Evolutionary conservation across 2,329 filamentous ascomycete genomes (phyloP), one percentile per base, ranked within the genome.

Genomic region (Kalaharituber pfeilii): DNA sequence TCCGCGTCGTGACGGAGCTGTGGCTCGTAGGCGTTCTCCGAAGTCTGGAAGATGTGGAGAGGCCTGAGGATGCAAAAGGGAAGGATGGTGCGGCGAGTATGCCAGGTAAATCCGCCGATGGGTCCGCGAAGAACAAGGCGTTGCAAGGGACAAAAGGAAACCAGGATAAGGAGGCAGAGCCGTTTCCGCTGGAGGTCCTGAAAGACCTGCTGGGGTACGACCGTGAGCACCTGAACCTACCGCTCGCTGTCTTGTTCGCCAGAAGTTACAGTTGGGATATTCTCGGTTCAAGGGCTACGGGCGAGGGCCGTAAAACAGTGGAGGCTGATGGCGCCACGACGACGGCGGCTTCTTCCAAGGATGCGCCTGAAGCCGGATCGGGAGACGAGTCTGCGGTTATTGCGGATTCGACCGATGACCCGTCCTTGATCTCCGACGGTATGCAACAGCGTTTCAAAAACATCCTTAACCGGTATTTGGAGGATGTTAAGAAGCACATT

Each of bases 241-340:
- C 91, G 1, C 72, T 98, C 45, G 82, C 95, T 5, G 89, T 95
- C 51, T 77, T 93, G 13, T 98, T 98, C 65, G 87, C 94, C 61
- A 96, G 94, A 70, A 82, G 84, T 15, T 96, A 95, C 64, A 82
- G 83, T 58, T 96, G 89, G 89, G 91, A 98, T 69, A 78, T 96
- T 28, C 71, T 98, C n/a, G 89, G 89, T 2, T 78, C 87, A 25
- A 86, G 81, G 63, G 70, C 77, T 8, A 78, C 78, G 42, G 75
- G 80, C 5, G 86, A 94, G 57, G 81, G 84, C 18, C 80, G 87
- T 54, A 94, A 86, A 69, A 80, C 88, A 11, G n/a, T n/a, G n/a
- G n/a, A n/a, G n/a, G n/a, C n/a, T n/a, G n/a, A n/a, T 64, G 83
- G 86, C 57, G 86, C 85, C 53, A 86, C 94, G 65, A 85, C 85